phyloP scores from a whole-genome alignment of 306 rosid species.

The Alnus rubra region DNA sequence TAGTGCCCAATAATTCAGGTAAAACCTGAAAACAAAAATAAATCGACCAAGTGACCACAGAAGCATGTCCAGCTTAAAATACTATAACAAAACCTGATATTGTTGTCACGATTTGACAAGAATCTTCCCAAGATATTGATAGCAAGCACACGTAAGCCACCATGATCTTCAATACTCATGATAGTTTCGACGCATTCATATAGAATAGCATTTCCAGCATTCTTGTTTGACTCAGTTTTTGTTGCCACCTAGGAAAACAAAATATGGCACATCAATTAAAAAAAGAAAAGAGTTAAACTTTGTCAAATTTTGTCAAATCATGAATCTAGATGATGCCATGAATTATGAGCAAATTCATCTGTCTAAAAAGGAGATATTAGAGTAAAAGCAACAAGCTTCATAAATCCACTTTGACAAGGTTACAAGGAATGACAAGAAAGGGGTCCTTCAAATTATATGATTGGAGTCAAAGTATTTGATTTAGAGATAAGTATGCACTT shows the following conservation, averaged over 20 bases:
- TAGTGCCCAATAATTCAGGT: conserved; percentile 2
- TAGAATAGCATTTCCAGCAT: conserved; percentile 94
- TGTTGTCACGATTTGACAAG: conserved; percentile 95
- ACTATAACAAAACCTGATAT: conserved; percentile 72
- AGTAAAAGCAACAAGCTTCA: background rate
- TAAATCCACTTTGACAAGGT: background rate
- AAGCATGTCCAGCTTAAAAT: background rate
- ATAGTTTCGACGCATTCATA: conserved; percentile 97
- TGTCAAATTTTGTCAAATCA: background rate
- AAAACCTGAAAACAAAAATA: conserved; percentile 4
- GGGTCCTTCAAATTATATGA: conserved; percentile 5
- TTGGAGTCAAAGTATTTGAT: background rate
- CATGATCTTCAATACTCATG: conserved; percentile 94
- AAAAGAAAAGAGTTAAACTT: background rate
- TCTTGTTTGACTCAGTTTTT: conserved; percentile 95
- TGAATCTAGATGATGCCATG: background rate
- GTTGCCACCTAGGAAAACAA: conserved; percentile 79
- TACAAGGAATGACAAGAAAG: background rate
- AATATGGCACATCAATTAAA: conserved; percentile 26
- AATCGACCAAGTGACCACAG: background rate
- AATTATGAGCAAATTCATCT: background rate
- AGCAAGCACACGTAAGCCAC: conserved; percentile 98
- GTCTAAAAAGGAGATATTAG: background rate
- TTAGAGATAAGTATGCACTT: background rate
- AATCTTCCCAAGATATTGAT: conserved; percentile 96